Evolutionary conservation across 1,139 yeast genomes (phyloP), one percentile per base, ranked within the genome.

Genomic region (Saccharomyces pastorianus): DNA sequence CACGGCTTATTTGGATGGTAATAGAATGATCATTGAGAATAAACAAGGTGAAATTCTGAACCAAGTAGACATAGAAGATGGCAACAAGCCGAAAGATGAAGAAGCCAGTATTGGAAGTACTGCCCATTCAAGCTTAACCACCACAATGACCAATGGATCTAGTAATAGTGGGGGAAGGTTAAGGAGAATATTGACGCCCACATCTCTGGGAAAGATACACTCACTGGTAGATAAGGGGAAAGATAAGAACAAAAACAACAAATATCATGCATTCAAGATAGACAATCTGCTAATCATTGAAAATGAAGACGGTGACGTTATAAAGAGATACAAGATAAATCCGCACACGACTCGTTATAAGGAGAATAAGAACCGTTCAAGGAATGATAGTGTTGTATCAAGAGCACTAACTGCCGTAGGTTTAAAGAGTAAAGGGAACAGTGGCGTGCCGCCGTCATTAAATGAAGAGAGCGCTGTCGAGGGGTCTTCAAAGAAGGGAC

Each of bases 221-320:
- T 28, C 50, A 7, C 6, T 51, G 4, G 44, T 51, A 13, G 53
- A 51, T 9, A 46, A 17, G 50, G 56, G 7, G 56, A 56, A 17
- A 53, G 59, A 20, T 56, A 47, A 28, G 17, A 14, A 41, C 11
- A 57, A 53, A 42, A 20, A 20, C 20, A 32, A 58, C 29, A 72
- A 72, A 58, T 80, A 78, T 48, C 74, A 69, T 62, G 89, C 88
- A 1, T 85, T 77, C 63, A 81, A 80, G 64, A 72, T 82, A 50
- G 95, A 85, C 65, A 82, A 89, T 65, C 76, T 84, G 58, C 81
- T 93, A 55, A 78, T 90, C 56, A 85, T 93, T 59, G 99, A 93
- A 70, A 88, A 90, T 65, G 89, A 81, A 49, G 96, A 90, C 41
- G 99, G 99, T 60, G 98, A 93, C 62, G 82, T 93, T 55, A 76